Evolutionary conservation across 306 rosid species (phyloP), one percentile per base, ranked within the genome.

Genomic region (Spatholobus suberectus): DNA sequence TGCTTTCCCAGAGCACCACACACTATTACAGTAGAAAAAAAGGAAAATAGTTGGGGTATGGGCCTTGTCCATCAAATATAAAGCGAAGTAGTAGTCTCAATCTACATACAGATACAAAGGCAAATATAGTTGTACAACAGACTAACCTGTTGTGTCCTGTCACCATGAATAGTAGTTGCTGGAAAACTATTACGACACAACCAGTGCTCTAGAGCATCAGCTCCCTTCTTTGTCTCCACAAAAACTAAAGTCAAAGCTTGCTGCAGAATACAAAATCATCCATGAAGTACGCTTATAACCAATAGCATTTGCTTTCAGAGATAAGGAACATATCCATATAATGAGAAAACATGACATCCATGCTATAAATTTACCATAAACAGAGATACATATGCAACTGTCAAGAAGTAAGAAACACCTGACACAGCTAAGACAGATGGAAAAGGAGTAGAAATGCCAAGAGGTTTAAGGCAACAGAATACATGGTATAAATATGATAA

Each of bases 171-270:
- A 78, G 96, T 94, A 62, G 99, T 96, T 72, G 99, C 99, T n/a
- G 99, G 98, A 86, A 96, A 96, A 78, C 89, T 92, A 82, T 94
- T 91, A 17, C 84, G 63, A 34, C 91, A 90, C 65, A 96, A 70
- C 98, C 98, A 96, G 61, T 94, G 88, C 83, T 96, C 99, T 75
- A 96, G 92, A 7, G 98, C 86, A 85, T 96, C 99, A 66, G 98
- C 99, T 88, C 99, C 98, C 86, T 96, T 96, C 89, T 96, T 96
- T 80, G 99, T 96, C 96, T 96, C 99, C 88, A 96, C 99, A 88
- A 96, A 94, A 58, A 96, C 98, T 83, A 96, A 89, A 27, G 98
- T 96, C 82, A 96, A 88, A 73, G 98, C 87, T 92, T 96, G 99
- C 98, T 96, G 97, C 79, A 79, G 82, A 58, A 46, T 69, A 51